Conservation (phyloP, 2,329 filamentous ascomycete genomes). For the Eutypa lata region DNA sequence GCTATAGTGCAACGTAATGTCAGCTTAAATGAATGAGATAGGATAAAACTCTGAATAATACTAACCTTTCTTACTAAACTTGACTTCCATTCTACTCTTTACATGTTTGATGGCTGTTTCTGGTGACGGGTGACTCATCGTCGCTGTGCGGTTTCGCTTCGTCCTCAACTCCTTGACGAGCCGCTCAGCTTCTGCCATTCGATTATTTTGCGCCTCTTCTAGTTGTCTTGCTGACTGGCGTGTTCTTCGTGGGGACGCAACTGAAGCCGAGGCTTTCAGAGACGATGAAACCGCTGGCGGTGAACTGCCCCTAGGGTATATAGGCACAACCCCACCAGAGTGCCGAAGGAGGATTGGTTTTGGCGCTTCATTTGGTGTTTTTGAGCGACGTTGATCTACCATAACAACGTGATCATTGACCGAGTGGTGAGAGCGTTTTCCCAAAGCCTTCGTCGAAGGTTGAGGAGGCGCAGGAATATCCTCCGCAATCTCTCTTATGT, state of each 20-base stretch:
- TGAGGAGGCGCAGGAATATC: neutral
- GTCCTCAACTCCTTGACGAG: neutral
- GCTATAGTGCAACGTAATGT: neutral
- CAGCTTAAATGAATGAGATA: neutral
- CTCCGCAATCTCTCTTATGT: neutral
- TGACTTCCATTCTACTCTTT: slow-evolving; percentile 5
- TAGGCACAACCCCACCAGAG: slow-evolving; percentile 1
- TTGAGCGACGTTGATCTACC: neutral
- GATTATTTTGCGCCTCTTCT: neutral
- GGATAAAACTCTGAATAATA: neutral
- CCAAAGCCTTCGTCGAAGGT: slow-evolving; percentile 2
- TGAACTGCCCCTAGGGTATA: slow-evolving; percentile 1
- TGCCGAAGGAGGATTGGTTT: neutral
- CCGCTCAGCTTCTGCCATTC: neutral
- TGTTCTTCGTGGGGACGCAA: neutral
- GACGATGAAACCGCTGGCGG: neutral
- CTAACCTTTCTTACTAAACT: slow-evolving; percentile 9
- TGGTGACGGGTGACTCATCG: neutral
- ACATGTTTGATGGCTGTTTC: slow-evolving; percentile 1
- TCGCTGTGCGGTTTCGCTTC: neutral
- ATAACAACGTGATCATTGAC: slow-evolving; percentile 8
- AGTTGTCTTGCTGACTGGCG: neutral
- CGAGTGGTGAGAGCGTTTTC: slow-evolving; percentile 8
- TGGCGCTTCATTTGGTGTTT: neutral
- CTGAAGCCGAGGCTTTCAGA: neutral